These are phyloP conservation scores for Lobosporangium transversale DNA, from an alignment of 192 early-diverging fungal species.

Conservation along the genomic window DNA sequence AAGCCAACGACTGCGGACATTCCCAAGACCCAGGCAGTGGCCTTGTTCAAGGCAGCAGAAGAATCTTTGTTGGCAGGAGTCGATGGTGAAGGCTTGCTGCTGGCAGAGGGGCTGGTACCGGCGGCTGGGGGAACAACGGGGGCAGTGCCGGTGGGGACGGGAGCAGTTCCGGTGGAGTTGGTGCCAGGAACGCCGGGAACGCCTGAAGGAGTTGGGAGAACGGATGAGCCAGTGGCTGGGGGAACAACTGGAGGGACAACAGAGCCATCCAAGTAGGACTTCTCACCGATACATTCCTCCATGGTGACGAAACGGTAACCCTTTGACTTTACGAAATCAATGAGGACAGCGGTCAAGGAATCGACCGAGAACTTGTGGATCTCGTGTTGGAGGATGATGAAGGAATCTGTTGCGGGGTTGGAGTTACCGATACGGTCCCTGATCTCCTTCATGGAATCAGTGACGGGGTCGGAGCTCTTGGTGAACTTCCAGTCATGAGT, in stretches of 20 bases:
- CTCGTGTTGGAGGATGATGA: constrained; percentile 51
- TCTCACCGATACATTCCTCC: constrained; percentile 34
- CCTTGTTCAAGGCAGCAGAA: no score
- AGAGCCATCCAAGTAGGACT: constrained; percentile 9
- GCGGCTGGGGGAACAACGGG: no score
- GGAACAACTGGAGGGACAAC: not conserved
- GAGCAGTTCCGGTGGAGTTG: not conserved
- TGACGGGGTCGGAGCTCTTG: no score
- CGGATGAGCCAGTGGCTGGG: not conserved
- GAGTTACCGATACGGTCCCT: constrained; percentile 1
- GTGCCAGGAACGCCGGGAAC: not conserved
- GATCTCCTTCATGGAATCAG: no score
- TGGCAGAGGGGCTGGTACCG: no score
- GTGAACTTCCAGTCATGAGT: constrained; percentile 46
- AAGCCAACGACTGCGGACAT: no score
- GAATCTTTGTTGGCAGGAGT: no score
- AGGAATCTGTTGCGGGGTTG: constrained; percentile 25
- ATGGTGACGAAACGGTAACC: constrained; percentile 42
- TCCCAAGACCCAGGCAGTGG: no score
- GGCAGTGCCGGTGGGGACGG: not conserved
- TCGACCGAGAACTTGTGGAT: constrained; percentile 39
- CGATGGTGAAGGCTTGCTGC: no score
- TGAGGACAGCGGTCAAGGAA: constrained; percentile 13
- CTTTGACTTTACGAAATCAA: constrained; percentile 42
- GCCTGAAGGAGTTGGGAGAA: no score